Base-by-base conservation (phyloP, 441 rosid species). In the Metrosideros polymorpha region DNA sequence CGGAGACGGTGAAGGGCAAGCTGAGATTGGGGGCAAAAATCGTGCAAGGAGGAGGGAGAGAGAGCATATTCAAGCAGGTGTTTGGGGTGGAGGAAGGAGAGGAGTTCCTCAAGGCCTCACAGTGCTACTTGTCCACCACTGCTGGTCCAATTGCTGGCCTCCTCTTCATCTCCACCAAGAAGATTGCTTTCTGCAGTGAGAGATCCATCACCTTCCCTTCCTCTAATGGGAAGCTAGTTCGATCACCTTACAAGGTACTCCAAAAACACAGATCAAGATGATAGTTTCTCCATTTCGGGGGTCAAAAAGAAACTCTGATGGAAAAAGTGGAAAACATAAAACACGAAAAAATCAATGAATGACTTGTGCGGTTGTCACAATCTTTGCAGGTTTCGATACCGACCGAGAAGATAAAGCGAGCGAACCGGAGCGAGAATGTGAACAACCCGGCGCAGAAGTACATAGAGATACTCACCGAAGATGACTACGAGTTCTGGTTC, bases 61-160 rank as follows among this genome's bases (percentile, higher is more conserved):
- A 85, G 82, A 92, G 89, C 84, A 87, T 92, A 15, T 92, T 92
- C 90, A 92, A 85, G 87, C 84, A 86, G 9, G 84, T 86, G 15
- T 92, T 92, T 85, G 91, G 88, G 32, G 82, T 88, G n/a, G 71
- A 9, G 24, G 87, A 91, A 88, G 92, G 87, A 27, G 94, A 92
- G 83, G 63, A 89, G 84, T 84, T 92, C 25, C 79, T 91, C 45
- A 92, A 91, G 88, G 94, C 92, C 47, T 92, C 93, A 4, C 92
- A 91, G 49, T 92, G 94, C 89, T 92, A 92, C 51, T 77, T 91
- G 85, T 91, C 93, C 15, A 91, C 93, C 7, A 85, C 91, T 42
- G 85, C 90, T 5, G 91, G 93, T 24, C 93, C 94, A 25, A 91
- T 91, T 82, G 91, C 92, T 1, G 92, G 93, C 3, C 85, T 91